These are phyloP conservation scores for Aureobasidium sp. DNA, from an alignment of 2,329 filamentous ascomycete species.

Conservation along the genomic window DNA sequence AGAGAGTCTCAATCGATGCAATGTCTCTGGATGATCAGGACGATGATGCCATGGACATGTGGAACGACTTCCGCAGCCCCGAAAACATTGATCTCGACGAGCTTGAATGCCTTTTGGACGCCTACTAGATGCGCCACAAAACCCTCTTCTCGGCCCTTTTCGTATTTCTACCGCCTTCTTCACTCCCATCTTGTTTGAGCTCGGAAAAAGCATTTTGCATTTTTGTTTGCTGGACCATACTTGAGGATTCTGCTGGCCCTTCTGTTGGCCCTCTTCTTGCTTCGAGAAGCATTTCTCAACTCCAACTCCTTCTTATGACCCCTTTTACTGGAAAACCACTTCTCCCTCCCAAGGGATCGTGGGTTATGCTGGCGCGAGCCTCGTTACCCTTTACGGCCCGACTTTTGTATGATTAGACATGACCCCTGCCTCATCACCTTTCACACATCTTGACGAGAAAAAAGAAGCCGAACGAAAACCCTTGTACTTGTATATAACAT, in stretches of 20 bases:
- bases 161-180: background rate
- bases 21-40: constrained; percentile 21
- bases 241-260: background rate
- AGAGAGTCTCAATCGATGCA: constrained; percentile 16
- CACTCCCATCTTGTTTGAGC: background rate
- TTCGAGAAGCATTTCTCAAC: background rate
- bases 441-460: constrained; percentile 1
- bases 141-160: background rate
- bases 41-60: constrained; percentile 27
- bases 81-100: constrained; percentile 91
- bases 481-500: constrained; percentile 13
- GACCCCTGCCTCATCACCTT: background rate
- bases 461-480: constrained; percentile 9
- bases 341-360: background rate
- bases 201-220: constrained; percentile 12
- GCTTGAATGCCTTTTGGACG: constrained; percentile 78
- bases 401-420: constrained; percentile 11
- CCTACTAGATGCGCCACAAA: constrained; percentile 22
- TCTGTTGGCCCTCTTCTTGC: constrained; percentile 1
- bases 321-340: background rate
- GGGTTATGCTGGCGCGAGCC: constrained; percentile 1
- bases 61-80: constrained; percentile 52
- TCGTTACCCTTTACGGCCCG: background rate
- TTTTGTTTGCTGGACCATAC: background rate
- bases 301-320: constrained; percentile 5